These are phyloP conservation scores for Canna indica DNA, from an alignment of 176 grass and related monocot species.

Conservation along the genomic window DNA sequence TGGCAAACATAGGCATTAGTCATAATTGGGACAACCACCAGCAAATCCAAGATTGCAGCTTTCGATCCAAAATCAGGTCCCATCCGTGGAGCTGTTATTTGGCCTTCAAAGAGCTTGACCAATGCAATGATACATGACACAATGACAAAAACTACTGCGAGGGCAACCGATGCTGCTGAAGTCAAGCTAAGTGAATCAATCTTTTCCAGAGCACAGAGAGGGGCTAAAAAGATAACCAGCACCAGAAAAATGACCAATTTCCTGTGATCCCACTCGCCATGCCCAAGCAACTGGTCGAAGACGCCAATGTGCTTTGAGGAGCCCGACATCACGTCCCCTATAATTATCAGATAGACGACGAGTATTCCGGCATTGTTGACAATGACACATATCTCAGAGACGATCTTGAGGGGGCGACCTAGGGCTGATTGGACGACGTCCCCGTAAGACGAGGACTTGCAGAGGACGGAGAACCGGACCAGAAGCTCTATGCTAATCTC, in stretches of 20 bases:
- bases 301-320: slow-evolving; percentile 75
- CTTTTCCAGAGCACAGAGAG: slow-evolving; percentile 71
- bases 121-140: slow-evolving; percentile 56
- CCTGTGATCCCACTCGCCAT: slow-evolving; percentile 82
- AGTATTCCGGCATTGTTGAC: slow-evolving; percentile 77
- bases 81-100: slow-evolving; percentile 49
- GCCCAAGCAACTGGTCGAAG: slow-evolving; percentile 71
- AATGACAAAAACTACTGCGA: slow-evolving; percentile 63
- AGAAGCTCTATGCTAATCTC: slow-evolving; percentile 84
- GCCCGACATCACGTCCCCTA: slow-evolving; percentile 89
- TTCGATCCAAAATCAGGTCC: slow-evolving; percentile 76
- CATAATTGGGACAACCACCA: slow-evolving; percentile 94
- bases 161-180: slow-evolving; percentile 64
- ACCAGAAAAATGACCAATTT: slow-evolving; percentile 72
- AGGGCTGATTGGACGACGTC: slow-evolving; percentile 68
- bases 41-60: slow-evolving; percentile 58
- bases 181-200: slow-evolving; percentile 85
- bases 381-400: slow-evolving; percentile 65
- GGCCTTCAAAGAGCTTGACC: slow-evolving; percentile 65
- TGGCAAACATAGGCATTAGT: slow-evolving; percentile 86
- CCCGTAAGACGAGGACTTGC: slow-evolving; percentile 72
- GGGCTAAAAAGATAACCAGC: slow-evolving; percentile 57
- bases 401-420: slow-evolving; percentile 42
- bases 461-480: slow-evolving; percentile 49
- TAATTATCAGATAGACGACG: slow-evolving; percentile 86